Conservation (phyloP, 1,284 basidiomycete genomes). For the Malassezia obtusa region DNA sequence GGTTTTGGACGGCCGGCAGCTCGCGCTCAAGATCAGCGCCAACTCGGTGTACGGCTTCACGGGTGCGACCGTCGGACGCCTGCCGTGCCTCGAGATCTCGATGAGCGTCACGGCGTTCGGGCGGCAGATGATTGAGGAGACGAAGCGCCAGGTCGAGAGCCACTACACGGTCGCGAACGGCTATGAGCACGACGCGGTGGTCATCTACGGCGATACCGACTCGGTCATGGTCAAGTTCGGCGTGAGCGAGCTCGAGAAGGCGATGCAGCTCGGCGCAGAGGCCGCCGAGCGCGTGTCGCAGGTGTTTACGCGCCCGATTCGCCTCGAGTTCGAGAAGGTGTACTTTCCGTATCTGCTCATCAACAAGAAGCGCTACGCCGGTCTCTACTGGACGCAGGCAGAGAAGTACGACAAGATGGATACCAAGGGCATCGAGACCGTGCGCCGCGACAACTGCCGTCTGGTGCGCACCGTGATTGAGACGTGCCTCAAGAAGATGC, state of each 20-base stretch:
- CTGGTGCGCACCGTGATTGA: slow-evolving; percentile 48
- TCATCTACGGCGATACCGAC: slow-evolving; percentile 48
- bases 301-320: slow-evolving; percentile 43
- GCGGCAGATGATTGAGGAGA: slow-evolving; percentile 48
- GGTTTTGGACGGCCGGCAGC: slow-evolving; percentile 45
- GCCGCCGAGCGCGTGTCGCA: slow-evolving; percentile 73
- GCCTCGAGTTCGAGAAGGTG: slow-evolving; percentile 48
- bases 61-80: slow-evolving; percentile 44
- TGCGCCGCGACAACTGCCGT: slow-evolving; percentile 47
- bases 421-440: slow-evolving; percentile 48
- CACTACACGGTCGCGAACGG: slow-evolving; percentile 46
- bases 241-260: slow-evolving; percentile 29
- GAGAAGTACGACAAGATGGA: slow-evolving; percentile 48
- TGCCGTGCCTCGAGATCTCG: slow-evolving; percentile 47
- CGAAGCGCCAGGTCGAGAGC: slow-evolving; percentile 38
- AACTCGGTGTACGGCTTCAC: slow-evolving; percentile 49
- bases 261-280: slow-evolving; percentile 60
- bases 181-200: slow-evolving; percentile 45
- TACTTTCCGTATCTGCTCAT: slow-evolving; percentile 48
- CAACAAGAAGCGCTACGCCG: slow-evolving; percentile 47
- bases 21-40: slow-evolving; percentile 46
- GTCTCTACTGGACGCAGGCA: slow-evolving; percentile 44
- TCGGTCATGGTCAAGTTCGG: slow-evolving; percentile 49
- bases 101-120: slow-evolving; percentile 48
- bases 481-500: slow-evolving; percentile 47